These are phyloP conservation scores for Esteya vermicola DNA, from an alignment of 2,329 filamentous ascomycete species.

Conservation along the genomic window DNA sequence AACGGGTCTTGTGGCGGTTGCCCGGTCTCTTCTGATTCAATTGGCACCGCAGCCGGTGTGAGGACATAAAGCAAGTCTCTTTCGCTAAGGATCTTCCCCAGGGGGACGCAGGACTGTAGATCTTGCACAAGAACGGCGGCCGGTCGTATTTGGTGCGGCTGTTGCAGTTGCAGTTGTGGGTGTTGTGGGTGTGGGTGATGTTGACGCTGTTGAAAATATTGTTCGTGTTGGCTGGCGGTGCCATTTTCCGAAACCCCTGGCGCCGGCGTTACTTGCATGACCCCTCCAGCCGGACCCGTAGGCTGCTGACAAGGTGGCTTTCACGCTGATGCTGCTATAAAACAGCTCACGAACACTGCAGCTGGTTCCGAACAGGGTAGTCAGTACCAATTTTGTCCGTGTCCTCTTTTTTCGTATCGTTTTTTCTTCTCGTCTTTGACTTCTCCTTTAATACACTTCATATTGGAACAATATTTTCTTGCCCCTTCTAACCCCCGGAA, in stretches of 20 bases:
- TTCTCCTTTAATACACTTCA: too few relatives aligned
- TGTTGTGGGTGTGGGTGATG: not conserved
- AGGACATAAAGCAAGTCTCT: slow-evolving; percentile 45
- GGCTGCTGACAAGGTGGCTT: not conserved
- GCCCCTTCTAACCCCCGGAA: too few relatives aligned
- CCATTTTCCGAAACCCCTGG: slow-evolving; percentile 6
- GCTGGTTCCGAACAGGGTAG: not conserved
- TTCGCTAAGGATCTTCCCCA: slow-evolving; percentile 29
- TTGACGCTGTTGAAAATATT: slow-evolving; percentile 1
- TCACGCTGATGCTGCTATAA: not conserved
- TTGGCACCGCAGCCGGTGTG: slow-evolving; percentile 39
- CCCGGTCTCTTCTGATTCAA: slow-evolving; percentile 23
- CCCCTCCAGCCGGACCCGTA: slow-evolving; percentile 1
- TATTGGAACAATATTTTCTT: too few relatives aligned
- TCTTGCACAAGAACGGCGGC: slow-evolving; percentile 23
- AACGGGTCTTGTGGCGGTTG: slow-evolving; percentile 47
- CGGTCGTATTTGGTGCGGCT: slow-evolving; percentile 11
- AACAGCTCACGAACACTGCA: not conserved
- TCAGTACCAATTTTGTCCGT: too few relatives aligned
- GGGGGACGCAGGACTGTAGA: slow-evolving; percentile 29
- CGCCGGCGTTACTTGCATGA: slow-evolving; percentile 6
- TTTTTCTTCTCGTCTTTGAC: too few relatives aligned
- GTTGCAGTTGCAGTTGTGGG: not conserved
- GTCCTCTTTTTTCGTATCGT: too few relatives aligned
- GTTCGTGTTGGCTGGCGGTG: slow-evolving; percentile 8